These are phyloP conservation scores for Teunomyces barrocoloradensis DNA, from an alignment of 805 yeast genomes.

Conservation along the genomic window DNA sequence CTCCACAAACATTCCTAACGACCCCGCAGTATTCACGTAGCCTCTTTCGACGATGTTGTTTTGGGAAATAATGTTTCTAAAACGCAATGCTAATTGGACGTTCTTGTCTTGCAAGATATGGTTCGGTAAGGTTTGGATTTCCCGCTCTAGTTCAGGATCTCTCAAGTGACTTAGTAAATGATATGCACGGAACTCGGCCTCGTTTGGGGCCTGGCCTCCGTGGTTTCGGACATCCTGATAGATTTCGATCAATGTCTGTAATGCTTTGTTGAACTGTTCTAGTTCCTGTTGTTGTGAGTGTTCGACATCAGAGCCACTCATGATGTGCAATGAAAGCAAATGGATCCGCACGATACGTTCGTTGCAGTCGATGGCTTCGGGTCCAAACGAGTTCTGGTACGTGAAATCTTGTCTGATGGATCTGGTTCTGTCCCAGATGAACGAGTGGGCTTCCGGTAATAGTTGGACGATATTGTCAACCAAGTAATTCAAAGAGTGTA, in stretches of 20 bases:
- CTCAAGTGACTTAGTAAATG: slow-evolving; percentile 73
- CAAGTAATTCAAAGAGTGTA: slow-evolving; percentile 66
- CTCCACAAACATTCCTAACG: slow-evolving; percentile 55
- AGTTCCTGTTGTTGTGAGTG: slow-evolving; percentile 93
- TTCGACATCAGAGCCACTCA: slow-evolving; percentile 71
- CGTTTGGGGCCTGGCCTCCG: slow-evolving; percentile 73
- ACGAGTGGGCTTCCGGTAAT: slow-evolving; percentile 83
- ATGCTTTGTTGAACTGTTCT: slow-evolving; percentile 88
- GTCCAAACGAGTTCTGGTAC: slow-evolving; percentile 88
- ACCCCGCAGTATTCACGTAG: slow-evolving; percentile 50
- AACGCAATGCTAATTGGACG: slow-evolving; percentile 69
- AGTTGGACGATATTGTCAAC: slow-evolving; percentile 59
- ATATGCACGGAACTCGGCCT: slow-evolving; percentile 91
- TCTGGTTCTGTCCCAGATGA: slow-evolving; percentile 95
- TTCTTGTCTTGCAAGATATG: slow-evolving; percentile 49
- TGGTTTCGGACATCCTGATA: slow-evolving; percentile 74
- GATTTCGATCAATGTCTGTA: slow-evolving; percentile 84
- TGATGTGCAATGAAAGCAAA: slow-evolving; percentile 72
- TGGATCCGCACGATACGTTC: slow-evolving; percentile 91
- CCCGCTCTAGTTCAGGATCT: slow-evolving; percentile 83
- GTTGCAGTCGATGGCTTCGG: slow-evolving; percentile 90
- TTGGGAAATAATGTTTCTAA: slow-evolving; percentile 66
- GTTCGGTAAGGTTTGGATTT: slow-evolving; percentile 64
- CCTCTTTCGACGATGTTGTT: slow-evolving; percentile 55
- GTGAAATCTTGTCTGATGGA: slow-evolving; percentile 97